These are phyloP conservation scores for Imleria badia DNA, from an alignment of 768 basidiomycete species.

Conservation along the genomic window DNA sequence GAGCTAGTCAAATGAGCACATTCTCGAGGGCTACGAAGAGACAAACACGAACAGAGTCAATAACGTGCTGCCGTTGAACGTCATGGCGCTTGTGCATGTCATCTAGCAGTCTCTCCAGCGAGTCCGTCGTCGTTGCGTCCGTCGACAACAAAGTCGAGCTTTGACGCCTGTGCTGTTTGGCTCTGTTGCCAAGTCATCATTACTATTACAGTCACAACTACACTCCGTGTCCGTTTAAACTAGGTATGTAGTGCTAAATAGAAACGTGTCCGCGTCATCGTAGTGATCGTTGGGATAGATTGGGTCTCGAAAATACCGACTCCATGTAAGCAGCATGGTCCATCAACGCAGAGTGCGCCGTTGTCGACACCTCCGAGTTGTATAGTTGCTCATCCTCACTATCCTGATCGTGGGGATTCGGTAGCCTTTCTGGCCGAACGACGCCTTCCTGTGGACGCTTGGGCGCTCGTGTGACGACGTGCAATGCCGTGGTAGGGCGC, in stretches of 20 bases:
- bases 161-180: constrained; percentile 23
- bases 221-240: neutral
- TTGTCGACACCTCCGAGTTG: constrained; percentile 26
- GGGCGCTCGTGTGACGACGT: neutral
- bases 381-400: constrained; percentile 15
- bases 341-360: constrained; percentile 30
- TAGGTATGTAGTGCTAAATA: too few species aligned
- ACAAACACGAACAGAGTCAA: constrained; percentile 53
- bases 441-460: neutral
- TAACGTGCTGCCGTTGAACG: constrained; percentile 70
- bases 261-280: constrained; percentile 8
- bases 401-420: constrained; percentile 7
- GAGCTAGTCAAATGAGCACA: constrained; percentile 44
- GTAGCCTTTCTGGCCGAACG: neutral
- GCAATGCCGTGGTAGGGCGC: constrained; percentile 14
- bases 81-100: constrained; percentile 62
- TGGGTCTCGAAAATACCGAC: constrained; percentile 17
- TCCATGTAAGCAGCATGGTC: constrained; percentile 29
- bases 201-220: neutral
- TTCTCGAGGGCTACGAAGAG: neutral
- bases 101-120: constrained; percentile 31
- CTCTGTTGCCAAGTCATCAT: constrained; percentile 19
- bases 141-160: neutral
- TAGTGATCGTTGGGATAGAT: neutral
- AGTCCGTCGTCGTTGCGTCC: constrained; percentile 17